Evolutionary conservation across 208 protist genomes (phyloP).

Genomic region (Entamoeba nuttalli): DNA sequence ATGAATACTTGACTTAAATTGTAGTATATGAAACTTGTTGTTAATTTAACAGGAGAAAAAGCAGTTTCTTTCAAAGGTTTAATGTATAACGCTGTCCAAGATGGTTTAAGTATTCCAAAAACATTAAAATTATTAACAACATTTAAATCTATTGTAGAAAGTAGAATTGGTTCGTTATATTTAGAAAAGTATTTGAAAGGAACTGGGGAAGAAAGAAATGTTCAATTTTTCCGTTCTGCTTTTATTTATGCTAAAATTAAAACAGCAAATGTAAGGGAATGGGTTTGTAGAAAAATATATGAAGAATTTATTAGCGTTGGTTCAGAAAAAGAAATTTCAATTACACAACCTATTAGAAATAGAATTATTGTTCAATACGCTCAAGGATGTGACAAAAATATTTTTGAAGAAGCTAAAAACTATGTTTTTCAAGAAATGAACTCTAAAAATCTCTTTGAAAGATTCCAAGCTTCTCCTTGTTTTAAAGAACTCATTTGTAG

Average conservation of each 20-base stretch:
- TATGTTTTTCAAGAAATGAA: background rate
- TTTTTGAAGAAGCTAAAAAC: background rate
- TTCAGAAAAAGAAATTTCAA: background rate
- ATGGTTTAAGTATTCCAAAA: background rate
- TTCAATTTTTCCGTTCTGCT: background rate
- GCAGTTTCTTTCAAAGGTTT: background rate
- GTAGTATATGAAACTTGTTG: background rate
- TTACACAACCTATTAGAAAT: background rate
- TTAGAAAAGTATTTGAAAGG: background rate
- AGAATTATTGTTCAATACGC: background rate
- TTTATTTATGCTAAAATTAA: background rate
- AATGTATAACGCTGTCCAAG: background rate
- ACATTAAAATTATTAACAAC: background rate
- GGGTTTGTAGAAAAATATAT: background rate
- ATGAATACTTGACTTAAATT: no score
- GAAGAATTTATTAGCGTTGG: background rate
- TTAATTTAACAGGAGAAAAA: background rate
- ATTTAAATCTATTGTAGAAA: background rate
- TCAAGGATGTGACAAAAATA: background rate
- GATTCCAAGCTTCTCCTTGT: background rate
- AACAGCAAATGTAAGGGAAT: background rate
- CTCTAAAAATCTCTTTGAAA: background rate
- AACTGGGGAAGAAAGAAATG: background rate
- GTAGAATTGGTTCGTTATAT: background rate
- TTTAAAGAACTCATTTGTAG: background rate